Conservation (phyloP, 2,329 filamentous ascomycete genomes). For the Stachybotrys chartarum region DNA sequence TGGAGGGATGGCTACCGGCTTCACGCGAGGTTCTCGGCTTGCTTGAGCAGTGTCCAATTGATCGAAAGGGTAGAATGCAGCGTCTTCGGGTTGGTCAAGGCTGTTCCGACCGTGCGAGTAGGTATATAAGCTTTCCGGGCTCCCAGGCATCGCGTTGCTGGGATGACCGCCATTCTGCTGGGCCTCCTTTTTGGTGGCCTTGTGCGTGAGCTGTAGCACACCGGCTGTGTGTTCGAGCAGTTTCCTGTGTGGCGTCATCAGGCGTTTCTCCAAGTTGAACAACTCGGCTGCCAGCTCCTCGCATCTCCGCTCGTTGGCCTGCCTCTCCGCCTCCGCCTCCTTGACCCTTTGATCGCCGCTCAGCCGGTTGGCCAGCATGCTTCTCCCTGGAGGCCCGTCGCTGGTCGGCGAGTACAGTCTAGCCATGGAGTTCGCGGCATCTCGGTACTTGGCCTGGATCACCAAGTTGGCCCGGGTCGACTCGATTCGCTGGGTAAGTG, state of each 20-base stretch:
- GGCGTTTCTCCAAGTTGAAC: conserved; percentile 68
- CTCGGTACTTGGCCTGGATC: conserved; percentile 88
- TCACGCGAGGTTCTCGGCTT: conserved; percentile 25
- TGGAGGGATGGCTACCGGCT: conserved; percentile 48
- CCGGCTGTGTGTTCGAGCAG: conserved; percentile 88
- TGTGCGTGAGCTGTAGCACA: conserved; percentile 85
- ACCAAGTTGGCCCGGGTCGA: conserved; percentile 75
- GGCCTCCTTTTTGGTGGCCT: conserved; percentile 60
- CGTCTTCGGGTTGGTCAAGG: conserved; percentile 67
- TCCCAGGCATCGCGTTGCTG: conserved; percentile 59
- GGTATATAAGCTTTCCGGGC: conserved; percentile 69
- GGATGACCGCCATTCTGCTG: conserved; percentile 42
- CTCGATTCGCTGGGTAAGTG: conserved; percentile 70
- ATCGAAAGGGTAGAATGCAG: conserved; percentile 65
- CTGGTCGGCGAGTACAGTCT: conserved; percentile 64
- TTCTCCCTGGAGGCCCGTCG: conserved; percentile 38
- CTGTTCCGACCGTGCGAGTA: conserved; percentile 57
- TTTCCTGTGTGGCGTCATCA: conserved; percentile 66
- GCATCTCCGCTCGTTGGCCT: conserved; percentile 69
- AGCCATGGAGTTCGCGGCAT: conserved; percentile 82
- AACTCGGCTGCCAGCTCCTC: conserved; percentile 79
- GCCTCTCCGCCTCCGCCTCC: conserved; percentile 67
- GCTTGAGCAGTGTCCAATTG: conserved; percentile 43
- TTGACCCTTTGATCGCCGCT: conserved; percentile 40
- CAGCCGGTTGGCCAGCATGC: conserved; percentile 44